Base-by-base conservation (phyloP, 1,284 basidiomycete species). In the Athelia psychrophila region DNA sequence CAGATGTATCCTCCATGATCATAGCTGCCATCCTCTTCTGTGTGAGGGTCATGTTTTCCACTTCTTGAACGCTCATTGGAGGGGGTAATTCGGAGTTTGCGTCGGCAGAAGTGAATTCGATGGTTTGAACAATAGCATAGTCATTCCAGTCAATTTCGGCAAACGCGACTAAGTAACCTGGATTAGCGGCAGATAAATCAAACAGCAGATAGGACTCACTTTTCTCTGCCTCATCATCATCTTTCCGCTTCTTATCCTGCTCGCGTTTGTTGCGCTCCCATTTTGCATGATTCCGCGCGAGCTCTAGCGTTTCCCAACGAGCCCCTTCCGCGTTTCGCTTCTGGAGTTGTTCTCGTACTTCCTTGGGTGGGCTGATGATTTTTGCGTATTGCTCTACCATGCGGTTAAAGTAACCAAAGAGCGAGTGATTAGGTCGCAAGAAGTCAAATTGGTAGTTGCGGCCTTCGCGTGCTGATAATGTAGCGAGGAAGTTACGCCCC, bases 141-240 rank as follows among this genome's bases (percentile, higher is more conserved):
- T 99, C 97, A 64, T 99, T 94, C 97, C 97, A 99, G 67, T 99
- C 97, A 64, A 99, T 98, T 66, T 95, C 92, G 46, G 93, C 91
- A 65, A 98, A 95, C 9, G 93, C 94, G 66, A 84, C 90, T 92
- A 56, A 56, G 47, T 54, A 30, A 49, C 44, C 30, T 42, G 49
- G 54, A 27, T 25, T 36, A n/a, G 46, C 18, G 35, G 19, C n/a
- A 23, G 27, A 30, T 40, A 12, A 53, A 49, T 38, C 56, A 51
- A n/a, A 35, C 49, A 18, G 30, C 19, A 12, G 52, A 8, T 49
- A 5, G 44, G 20, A 80, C 89, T 62, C 65, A 85, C 90, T 80
- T 71, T 84, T 75, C 65, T 95, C 91, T 47, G 89, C 91, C 67
- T 98, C 95, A 57, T 90, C 85, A 60, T 97, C 92, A 61, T 96